Percentiles rank a stretch among this genome's conserved stretches.
These are phyloP conservation scores for Clonostachys byssicola DNA, from an alignment of 2,329 filamentous ascomycete species.

Conservation along the genomic window DNA sequence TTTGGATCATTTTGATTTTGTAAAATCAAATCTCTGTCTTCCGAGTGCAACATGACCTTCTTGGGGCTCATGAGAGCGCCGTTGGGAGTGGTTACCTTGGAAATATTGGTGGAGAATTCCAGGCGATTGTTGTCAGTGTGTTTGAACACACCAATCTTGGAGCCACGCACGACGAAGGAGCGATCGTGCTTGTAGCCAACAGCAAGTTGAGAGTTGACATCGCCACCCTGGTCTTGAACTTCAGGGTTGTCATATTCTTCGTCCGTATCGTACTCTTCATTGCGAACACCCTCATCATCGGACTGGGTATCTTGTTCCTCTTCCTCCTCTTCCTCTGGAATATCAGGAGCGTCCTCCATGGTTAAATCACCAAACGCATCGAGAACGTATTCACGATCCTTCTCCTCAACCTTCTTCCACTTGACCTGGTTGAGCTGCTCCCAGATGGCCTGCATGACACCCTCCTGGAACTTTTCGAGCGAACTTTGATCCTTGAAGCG, in stretches of 20 bases:
- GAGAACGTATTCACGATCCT: conserved; percentile 89
- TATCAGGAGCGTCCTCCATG: conserved; percentile 69
- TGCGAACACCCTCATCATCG: conserved; percentile 61
- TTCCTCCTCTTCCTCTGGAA: conserved; percentile 41
- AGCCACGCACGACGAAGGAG: conserved; percentile 93
- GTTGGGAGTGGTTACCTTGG: conserved; percentile 83
- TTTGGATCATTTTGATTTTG: conserved; percentile 83
- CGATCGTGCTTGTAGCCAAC: conserved; percentile 97
- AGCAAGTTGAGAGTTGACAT: conserved; percentile 88
- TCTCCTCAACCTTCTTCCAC: conserved; percentile 89
- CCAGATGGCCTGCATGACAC: conserved; percentile 93
- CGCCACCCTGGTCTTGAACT: conserved; percentile 60
- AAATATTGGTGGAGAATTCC: conserved; percentile 96
- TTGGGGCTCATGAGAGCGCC: conserved; percentile 89
- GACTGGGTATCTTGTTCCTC: conserved; percentile 56
- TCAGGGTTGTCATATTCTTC: conserved; percentile 73
- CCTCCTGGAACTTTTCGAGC: conserved; percentile 85
- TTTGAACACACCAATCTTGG: conserved; percentile 98
- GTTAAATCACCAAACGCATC: conserved; percentile 93
- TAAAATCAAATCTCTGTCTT: conserved; percentile 84
- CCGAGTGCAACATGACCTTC: conserved; percentile 94
- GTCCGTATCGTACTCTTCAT: conserved; percentile 64
- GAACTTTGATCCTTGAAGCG: conserved; percentile 82
- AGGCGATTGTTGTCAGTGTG: conserved; percentile 89
- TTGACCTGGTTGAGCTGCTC: conserved; percentile 92